A percentile compares a stretch with the other conserved stretches of the same genome.
Conservation (phyloP, 208 protist genomes). For the Acanthamoeba rhysodes region DNA sequence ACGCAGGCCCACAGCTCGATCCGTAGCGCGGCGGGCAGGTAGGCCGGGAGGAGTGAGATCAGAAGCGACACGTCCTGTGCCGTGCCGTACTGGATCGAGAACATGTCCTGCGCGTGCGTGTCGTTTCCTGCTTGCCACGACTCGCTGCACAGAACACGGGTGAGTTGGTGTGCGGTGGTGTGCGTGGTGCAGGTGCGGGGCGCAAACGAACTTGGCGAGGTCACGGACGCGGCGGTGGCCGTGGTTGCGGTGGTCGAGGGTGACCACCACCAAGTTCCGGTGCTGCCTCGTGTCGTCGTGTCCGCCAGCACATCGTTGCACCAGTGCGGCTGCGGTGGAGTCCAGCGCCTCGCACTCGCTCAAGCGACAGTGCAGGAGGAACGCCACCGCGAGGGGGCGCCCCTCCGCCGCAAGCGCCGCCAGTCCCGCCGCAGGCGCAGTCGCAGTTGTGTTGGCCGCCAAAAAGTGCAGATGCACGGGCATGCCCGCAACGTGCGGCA, state of each 20-base stretch:
- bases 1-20: slow-evolving; percentile 17
- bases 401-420: neutral
- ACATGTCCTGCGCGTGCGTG: slow-evolving; percentile 38
- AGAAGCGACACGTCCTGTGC: neutral
- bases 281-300: neutral
- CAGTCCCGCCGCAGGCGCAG: neutral
- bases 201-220: neutral
- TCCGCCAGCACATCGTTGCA: neutral
- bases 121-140: neutral
- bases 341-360: neutral
- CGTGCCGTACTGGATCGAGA: slow-evolving; percentile 19
- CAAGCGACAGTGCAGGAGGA: neutral
- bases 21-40: neutral
- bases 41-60: neutral
- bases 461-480: neutral
- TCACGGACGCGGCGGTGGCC: slow-evolving; percentile 14
- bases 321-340: neutral
- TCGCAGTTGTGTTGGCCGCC: neutral
- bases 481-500: slow-evolving; percentile 15
- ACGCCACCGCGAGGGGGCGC: neutral
- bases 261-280: neutral
- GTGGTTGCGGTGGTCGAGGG: slow-evolving; percentile 18
- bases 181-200: neutral
- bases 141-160: neutral
- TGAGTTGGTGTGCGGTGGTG: too few relatives aligned